Evolutionary conservation across 257 asterid genomes (phyloP).

Genomic region (Solanum appendiculatum): DNA sequence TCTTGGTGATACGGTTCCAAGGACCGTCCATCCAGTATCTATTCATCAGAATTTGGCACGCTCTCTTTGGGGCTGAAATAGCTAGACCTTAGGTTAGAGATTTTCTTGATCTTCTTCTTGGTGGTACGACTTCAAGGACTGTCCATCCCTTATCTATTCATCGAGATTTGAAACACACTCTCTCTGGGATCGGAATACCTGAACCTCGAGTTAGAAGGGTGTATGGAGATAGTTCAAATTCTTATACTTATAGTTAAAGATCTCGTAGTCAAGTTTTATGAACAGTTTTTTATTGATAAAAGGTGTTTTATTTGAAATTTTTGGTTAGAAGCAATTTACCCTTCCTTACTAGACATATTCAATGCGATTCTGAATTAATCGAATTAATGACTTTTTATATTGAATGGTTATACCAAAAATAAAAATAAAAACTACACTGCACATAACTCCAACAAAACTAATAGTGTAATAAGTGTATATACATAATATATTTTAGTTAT

Average conservation of each 20-base stretch:
- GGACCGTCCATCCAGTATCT: fast-evolving
- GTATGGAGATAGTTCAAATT: background rate
- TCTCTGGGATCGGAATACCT: no score
- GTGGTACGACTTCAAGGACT: no score
- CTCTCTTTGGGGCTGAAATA: fast-evolving
- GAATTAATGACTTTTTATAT: background rate
- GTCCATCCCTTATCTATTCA: no score
- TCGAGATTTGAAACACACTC: no score
- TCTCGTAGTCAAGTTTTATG: no score
- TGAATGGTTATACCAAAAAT: background rate
- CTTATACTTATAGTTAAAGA: no score
- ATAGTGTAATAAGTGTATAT: background rate
- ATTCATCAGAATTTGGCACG: no score
- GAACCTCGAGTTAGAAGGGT: background rate
- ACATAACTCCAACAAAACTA: background rate
- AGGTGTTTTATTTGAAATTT: no score
- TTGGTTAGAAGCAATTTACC: background rate
- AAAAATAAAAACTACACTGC: no score
- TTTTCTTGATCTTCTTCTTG: no score
- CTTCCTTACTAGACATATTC: background rate
- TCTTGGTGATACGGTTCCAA: background rate
- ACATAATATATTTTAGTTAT: background rate
- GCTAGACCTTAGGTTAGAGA: no score
- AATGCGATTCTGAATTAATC: background rate
- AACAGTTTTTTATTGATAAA: no score